A percentile compares a stretch with the other conserved stretches of the same genome.
These are phyloP conservation scores for Cladosporium sp. DNA, from an alignment of 2,329 filamentous ascomycete genomes.

Conservation along the genomic window DNA sequence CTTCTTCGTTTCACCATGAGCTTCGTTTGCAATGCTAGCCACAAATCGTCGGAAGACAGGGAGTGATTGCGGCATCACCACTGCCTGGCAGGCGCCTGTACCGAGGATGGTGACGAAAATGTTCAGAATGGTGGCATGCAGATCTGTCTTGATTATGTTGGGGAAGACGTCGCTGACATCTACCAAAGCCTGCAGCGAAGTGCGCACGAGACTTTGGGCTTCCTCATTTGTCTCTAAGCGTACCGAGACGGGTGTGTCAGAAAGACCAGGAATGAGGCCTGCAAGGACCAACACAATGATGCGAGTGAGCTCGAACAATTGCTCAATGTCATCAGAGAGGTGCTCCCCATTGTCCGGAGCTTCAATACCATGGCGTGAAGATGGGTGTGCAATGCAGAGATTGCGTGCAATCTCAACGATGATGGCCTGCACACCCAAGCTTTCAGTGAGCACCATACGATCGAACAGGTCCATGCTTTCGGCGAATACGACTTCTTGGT, in stretches of 20 bases:
- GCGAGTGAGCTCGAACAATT: constrained; percentile 92
- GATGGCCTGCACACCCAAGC: constrained; percentile 81
- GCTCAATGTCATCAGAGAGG: constrained; percentile 94
- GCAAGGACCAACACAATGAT: constrained; percentile 94
- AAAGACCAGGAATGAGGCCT: constrained; percentile 80
- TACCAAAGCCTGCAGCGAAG: constrained; percentile 83
- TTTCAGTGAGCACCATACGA: constrained; percentile 87
- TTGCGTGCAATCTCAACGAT: constrained; percentile 94
- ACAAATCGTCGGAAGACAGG: constrained; percentile 92
- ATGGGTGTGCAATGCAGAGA: constrained; percentile 87
- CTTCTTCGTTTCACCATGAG: constrained; percentile 53
- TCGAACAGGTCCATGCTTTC: constrained; percentile 97
- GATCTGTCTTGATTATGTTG: constrained; percentile 90
- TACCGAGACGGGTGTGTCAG: constrained; percentile 55
- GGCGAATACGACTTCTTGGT: constrained; percentile 91
- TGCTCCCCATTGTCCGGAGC: constrained; percentile 57
- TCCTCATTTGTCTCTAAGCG: constrained; percentile 76
- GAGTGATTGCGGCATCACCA: constrained; percentile 85
- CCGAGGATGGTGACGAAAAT: constrained; percentile 93
- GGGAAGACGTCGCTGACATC: constrained; percentile 96
- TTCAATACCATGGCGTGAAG: constrained; percentile 65
- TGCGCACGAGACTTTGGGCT: constrained; percentile 75
- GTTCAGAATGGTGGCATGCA: constrained; percentile 95
- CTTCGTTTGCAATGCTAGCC: constrained; percentile 63
- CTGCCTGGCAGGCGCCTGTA: constrained; percentile 81